These are phyloP conservation scores for Plasmodium coatneyi DNA, from an alignment of 169 alveolate species.

Conservation along the genomic window DNA sequence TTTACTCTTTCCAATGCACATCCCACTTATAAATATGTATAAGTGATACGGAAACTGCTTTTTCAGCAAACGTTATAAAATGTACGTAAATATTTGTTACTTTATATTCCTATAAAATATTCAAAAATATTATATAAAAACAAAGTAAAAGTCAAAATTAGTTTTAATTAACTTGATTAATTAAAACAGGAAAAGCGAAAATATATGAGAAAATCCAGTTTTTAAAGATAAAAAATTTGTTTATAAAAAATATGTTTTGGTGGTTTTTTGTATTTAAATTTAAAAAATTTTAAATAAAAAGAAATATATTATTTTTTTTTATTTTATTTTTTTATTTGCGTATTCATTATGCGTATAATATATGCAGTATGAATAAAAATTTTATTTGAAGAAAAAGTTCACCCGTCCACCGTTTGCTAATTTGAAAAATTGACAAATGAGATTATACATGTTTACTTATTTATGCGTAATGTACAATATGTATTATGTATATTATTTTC, in stretches of 20 bases:
- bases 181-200: not conserved
- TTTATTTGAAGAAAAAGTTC: not conserved
- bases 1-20: not conserved
- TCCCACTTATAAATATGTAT: not conserved
- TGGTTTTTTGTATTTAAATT: not conserved
- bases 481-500: not conserved
- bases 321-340: not conserved
- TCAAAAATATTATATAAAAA: slow-evolving; percentile 1
- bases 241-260: not conserved
- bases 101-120: not conserved
- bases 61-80: not conserved
- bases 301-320: not conserved
- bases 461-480: not conserved
- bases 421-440: not conserved
- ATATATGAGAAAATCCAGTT: not conserved
- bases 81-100: not conserved
- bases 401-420: not conserved
- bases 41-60: slow-evolving; percentile 2
- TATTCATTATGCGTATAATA: not conserved
- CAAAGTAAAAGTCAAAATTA: not conserved
- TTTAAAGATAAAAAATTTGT: not conserved
- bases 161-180: not conserved
- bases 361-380: not conserved
- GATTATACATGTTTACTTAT: not conserved
- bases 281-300: not conserved